Base-by-base conservation (phyloP, 306 rosid species). In the Cicer arietinum region DNA sequence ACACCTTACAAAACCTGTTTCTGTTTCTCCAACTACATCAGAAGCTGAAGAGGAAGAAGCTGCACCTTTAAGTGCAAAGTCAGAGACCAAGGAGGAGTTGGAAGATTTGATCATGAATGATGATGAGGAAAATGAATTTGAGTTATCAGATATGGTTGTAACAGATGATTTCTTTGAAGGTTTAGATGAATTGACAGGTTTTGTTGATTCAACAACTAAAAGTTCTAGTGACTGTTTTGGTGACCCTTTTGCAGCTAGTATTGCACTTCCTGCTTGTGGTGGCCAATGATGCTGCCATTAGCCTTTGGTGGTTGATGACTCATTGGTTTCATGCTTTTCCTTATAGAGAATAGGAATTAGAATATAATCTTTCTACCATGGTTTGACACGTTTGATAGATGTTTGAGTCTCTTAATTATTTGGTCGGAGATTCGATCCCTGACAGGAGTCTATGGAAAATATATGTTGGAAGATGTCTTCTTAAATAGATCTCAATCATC, bases 151-250 rank as follows among this genome's bases (percentile, higher is more conserved):
- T 68, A 79, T 85, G 69, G 82, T 82, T 6, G 69, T 92, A 11
- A 77, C 86, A 40, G 93, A 91, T 61, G 96, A 94, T 85, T 94
- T 92, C 90, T 90, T 89, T 57, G 92, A 85, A 76, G 99, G 95
- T 5, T 84, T 92, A 59, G 96, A 91, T 8, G 97, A 89, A 20
- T 77, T 94, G 4, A 87, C 85, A 11, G 69, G 89, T 13, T 86
- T 85, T 54, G 14, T 25, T 51, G 53, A 43, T 30, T 30, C 37
- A 18, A 16, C 44, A 2, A 53, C 12, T 1, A 6, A 12, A 60
- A 20, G 20, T 2, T 56, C 62, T 73, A 91, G 73, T 66, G 98
- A 86, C 7, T 83, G 76, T 82, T 85, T 86, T 47, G 48, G 77
- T 59, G 98, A 91, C 8, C 79, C 83, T 2, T 85, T 89, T 11